Evolutionary conservation across 805 yeast genomes (phyloP).

Genomic region (Yamadazyma kitorensis): DNA sequence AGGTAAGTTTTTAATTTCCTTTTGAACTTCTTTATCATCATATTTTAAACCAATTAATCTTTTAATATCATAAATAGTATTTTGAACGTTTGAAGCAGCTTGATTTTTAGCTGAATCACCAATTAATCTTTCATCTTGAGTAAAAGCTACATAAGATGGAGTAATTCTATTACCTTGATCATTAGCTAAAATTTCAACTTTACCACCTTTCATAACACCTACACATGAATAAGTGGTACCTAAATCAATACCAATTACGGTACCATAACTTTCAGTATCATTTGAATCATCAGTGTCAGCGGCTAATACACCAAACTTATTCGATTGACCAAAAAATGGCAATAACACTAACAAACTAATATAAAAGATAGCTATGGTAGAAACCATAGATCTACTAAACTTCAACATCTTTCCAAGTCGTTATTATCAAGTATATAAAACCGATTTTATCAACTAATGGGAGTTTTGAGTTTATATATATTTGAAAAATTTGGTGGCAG

Average conservation of each 20-base stretch:
- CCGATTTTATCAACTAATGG: too few relatives aligned
- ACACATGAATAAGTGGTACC: conserved; percentile 95
- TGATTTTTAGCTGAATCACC: conserved; percentile 98
- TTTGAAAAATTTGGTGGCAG: too few relatives aligned
- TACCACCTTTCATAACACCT: conserved; percentile 87
- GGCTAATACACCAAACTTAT: conserved; percentile 13
- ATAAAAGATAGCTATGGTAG: neutral
- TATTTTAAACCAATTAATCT: conserved; percentile 92
- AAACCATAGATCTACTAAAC: neutral
- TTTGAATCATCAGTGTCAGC: conserved; percentile 27
- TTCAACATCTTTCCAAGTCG: neutral
- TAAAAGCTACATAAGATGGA: conserved; percentile 94
- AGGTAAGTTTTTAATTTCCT: conserved; percentile 63
- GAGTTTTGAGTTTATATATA: too few relatives aligned
- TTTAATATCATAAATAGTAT: conserved; percentile 90
- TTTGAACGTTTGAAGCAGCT: conserved; percentile 88
- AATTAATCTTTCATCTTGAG: conserved; percentile 87
- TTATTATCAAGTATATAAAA: too few relatives aligned
- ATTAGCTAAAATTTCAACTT: conserved; percentile 94
- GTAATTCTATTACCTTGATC: conserved; percentile 99
- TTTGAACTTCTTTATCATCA: conserved; percentile 73
- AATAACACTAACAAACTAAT: conserved; percentile 23
- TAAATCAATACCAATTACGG: conserved; percentile 72
- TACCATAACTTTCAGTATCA: conserved; percentile 37
- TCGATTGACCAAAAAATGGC: conserved; percentile 30